Base-by-base conservation (phyloP, 2,329 filamentous ascomycete species). In the Pestalotiopsis sp. region DNA sequence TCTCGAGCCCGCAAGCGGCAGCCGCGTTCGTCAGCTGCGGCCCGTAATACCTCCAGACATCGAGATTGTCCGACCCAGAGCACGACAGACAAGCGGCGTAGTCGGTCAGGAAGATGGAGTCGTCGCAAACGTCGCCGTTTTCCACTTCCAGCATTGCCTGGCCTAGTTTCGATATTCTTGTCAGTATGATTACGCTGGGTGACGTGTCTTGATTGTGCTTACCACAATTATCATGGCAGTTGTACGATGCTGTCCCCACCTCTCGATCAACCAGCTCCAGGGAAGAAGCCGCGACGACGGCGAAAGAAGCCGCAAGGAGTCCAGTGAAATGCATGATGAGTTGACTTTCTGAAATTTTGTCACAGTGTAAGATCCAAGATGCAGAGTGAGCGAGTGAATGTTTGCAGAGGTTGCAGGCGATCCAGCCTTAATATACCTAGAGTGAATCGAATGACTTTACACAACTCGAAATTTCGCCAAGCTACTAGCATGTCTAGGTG, bases 151-250 rank as follows among this genome's bases (percentile, higher is more conserved):
- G 76, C 52, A 83, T 81, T 31, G 75, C 75, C 59, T 74, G 71
- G 66, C 76, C 74, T 78, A 36, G 20, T 38, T 7, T 1, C 23
- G 39, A 7, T 57, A n/a, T 25, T 23, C 17, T 20, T 4, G 17
- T 63, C 52, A 17, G 31, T 20, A 20, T 13, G n/a, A 3, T 5
- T 20, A 39, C 20, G 17, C 3, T 36, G 27, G 12, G 12, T 17
- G 20, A 17, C 13, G 5, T 27, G 20, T 25, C 17, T 20, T 25
- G 20, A 14, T 41, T 39, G 7, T 20, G 76, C 81, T 69, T 77
- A 86, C 85, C 84, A 77, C 85, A 87, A 75, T 82, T 82, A 71
- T 82, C 80, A 71, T 87, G 85, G 76, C 85, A 87, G 57, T 85
- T 77, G 72, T 82, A 86, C 6, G 76, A 70, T 4, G 83, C 79